A percentile compares a stretch with the other conserved stretches of the same genome.
Conservation (phyloP, 164 flowering plant genomes). For the Euptelea pleiosperma region DNA sequence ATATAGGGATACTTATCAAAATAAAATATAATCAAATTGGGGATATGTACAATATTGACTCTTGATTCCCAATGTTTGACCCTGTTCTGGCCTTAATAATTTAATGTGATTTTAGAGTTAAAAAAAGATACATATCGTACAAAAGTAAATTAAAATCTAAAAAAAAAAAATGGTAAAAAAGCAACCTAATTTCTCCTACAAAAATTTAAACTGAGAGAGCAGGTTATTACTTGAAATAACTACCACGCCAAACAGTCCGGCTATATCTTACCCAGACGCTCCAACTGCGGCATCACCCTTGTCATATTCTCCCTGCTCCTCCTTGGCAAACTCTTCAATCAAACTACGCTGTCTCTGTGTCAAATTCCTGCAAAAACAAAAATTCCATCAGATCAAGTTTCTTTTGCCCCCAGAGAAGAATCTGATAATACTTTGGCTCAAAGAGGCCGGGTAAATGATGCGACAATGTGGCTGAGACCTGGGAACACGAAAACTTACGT, state of each 20-base stretch:
- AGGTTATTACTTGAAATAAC: neutral
- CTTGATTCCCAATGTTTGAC: no score
- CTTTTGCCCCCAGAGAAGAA: neutral
- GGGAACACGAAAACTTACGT: constrained; percentile 42
- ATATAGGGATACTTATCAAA: no score
- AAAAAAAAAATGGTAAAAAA: no score
- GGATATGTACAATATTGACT: no score
- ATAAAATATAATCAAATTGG: no score
- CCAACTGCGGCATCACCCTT: constrained; percentile 47
- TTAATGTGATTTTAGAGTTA: no score
- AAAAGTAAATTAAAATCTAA: neutral
- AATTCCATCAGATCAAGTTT: neutral
- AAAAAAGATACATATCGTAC: neutral
- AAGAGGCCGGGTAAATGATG: no score
- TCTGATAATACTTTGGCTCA: no score
- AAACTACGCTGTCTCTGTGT: constrained; percentile 70
- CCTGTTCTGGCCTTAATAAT: no score
- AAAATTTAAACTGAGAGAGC: neutral
- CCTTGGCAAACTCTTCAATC: constrained; percentile 89
- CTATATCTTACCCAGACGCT: constrained; percentile 38
- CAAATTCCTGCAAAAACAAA: constrained; percentile 52
- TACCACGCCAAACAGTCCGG: neutral
- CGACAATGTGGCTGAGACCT: neutral
- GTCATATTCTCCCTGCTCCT: constrained; percentile 67
- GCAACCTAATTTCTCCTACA: constrained; percentile 1